These are phyloP conservation scores for Tuber melanosporum DNA, from an alignment of 495 filamentous ascomycete genomes.

Conservation along the genomic window DNA sequence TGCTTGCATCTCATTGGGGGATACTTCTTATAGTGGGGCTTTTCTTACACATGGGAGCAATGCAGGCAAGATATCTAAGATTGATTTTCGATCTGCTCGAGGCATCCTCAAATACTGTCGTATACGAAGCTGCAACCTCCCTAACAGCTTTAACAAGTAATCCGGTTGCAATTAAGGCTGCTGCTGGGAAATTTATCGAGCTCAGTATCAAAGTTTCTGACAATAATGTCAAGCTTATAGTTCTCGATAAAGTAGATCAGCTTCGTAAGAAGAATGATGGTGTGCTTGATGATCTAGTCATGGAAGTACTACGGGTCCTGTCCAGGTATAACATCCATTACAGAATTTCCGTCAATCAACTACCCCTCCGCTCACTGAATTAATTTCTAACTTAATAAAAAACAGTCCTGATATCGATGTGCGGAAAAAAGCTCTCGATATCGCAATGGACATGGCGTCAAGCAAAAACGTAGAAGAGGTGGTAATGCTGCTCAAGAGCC, in stretches of 20 bases:
- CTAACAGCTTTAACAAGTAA: constrained; percentile 90
- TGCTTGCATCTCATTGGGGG: neutral
- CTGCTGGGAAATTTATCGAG: constrained; percentile 92
- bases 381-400: neutral
- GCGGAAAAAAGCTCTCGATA: constrained; percentile 78
- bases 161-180: constrained; percentile 95
- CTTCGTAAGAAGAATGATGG: constrained; percentile 87
- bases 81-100: constrained; percentile 96
- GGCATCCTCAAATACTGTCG: constrained; percentile 84
- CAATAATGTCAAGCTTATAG: constrained; percentile 98
- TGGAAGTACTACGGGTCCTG: constrained; percentile 96
- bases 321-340: constrained; percentile 47
- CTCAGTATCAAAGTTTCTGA: constrained; percentile 94
- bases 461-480: constrained; percentile 99
- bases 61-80: constrained; percentile 76
- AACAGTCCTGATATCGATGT: constrained; percentile 90
- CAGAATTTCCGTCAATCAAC: constrained; percentile 7
- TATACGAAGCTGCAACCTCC: constrained; percentile 98
- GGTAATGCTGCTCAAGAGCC: constrained; percentile 91
- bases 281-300: constrained; percentile 88
- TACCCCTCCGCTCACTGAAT: constrained; percentile 4
- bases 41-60: constrained; percentile 43
- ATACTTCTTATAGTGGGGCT: neutral
- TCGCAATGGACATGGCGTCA: constrained; percentile 95
- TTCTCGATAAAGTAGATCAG: constrained; percentile 88